Evolutionary conservation across 352 stramenopile species (phyloP).

Genomic region (Phytophthora idaei): DNA sequence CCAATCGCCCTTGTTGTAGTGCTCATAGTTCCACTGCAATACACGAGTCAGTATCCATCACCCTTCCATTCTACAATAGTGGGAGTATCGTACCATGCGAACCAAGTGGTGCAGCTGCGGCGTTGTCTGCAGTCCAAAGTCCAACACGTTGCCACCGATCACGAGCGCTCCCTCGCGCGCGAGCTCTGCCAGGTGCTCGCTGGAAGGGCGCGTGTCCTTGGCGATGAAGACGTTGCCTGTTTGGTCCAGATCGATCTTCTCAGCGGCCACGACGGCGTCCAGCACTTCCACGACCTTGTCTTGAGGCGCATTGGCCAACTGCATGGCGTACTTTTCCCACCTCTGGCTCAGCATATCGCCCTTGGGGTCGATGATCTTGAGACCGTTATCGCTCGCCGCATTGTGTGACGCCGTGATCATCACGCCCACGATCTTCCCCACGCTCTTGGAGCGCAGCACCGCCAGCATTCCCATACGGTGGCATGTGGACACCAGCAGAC

Average conservation of each 20-base stretch:
- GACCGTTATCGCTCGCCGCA: constrained; percentile 89
- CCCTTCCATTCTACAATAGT: neutral
- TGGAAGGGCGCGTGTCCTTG: constrained; percentile 93
- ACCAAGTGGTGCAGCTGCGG: constrained; percentile 98
- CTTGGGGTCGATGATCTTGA: constrained; percentile 95
- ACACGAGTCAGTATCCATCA: neutral
- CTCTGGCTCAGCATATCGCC: constrained; percentile 92
- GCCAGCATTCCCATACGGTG: constrained; percentile 93
- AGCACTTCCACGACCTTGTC: constrained; percentile 89
- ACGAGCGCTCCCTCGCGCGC: constrained; percentile 89
- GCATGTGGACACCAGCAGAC: constrained; percentile 90
- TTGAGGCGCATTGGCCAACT: constrained; percentile 80
- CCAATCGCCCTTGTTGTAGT: constrained; percentile 89
- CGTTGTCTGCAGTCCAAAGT: constrained; percentile 97
- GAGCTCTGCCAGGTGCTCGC: constrained; percentile 87
- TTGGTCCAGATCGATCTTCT: constrained; percentile 87
- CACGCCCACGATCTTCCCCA: constrained; percentile 87
- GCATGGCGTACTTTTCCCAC: constrained; percentile 90
- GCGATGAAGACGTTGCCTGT: constrained; percentile 89
- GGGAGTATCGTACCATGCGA: constrained; percentile 71
- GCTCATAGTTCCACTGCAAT: constrained; percentile 85
- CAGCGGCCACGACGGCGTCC: constrained; percentile 65
- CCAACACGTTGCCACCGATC: constrained; percentile 89
- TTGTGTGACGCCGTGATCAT: constrained; percentile 98
- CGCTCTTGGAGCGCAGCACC: constrained; percentile 79